Conservation (phyloP, 1,139 yeast species). For the Eremothecium gossypii region DNA sequence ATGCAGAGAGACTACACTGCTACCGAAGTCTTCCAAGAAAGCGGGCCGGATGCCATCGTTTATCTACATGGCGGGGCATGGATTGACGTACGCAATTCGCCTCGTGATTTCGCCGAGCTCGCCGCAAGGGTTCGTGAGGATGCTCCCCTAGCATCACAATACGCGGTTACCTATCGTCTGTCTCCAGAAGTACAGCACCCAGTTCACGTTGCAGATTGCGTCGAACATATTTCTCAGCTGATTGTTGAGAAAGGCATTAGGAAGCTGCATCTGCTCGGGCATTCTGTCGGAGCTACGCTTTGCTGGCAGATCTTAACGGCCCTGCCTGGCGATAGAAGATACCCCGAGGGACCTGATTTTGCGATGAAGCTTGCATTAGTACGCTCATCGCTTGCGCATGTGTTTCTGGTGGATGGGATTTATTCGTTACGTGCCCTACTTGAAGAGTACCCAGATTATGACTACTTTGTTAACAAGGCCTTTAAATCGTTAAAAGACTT, state of each 20-base stretch:
- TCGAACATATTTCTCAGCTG: slow-evolving; percentile 35
- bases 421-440: slow-evolving; percentile 34
- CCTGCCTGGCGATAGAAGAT: neutral
- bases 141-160: slow-evolving; percentile 14
- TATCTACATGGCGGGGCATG: slow-evolving; percentile 88
- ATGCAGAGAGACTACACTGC: neutral
- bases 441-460: slow-evolving; percentile 38
- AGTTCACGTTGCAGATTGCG: slow-evolving; percentile 48
- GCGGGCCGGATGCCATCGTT: slow-evolving; percentile 25
- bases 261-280: slow-evolving; percentile 47
- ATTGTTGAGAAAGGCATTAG: slow-evolving; percentile 23
- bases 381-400: slow-evolving; percentile 2
- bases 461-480: slow-evolving; percentile 36
- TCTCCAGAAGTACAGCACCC: slow-evolving; percentile 62
- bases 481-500: slow-evolving; percentile 23
- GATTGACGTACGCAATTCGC: slow-evolving; percentile 61
- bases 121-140: slow-evolving; percentile 15
- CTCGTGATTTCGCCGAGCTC: slow-evolving; percentile 43
- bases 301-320: slow-evolving; percentile 43
- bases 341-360: neutral
- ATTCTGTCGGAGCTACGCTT: slow-evolving; percentile 76
- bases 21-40: slow-evolving; percentile 10
- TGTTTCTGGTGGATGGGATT: slow-evolving; percentile 40
- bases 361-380: neutral
- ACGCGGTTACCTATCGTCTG: slow-evolving; percentile 52